Evolutionary conservation across 2,329 filamentous ascomycete genomes (phyloP), one percentile per base, ranked within the genome.

Genomic region (Aspergillus pseudoglaucus): DNA sequence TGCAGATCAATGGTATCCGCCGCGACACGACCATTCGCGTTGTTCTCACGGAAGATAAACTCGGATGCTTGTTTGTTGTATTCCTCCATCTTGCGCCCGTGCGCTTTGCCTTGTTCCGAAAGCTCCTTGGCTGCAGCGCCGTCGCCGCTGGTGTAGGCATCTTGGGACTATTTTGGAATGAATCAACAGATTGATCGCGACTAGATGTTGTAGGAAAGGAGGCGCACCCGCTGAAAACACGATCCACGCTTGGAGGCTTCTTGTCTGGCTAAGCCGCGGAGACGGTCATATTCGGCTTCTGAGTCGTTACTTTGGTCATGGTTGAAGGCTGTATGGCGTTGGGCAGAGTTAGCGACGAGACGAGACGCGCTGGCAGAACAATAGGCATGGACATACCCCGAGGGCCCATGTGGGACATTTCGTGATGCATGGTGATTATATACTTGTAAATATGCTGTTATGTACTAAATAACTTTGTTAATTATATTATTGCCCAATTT

Each of bases 21-120:
- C 14, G 81, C 78, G 8, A 95, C 85, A 52, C 85, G 82, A 15
- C 82, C 87, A 2, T 76, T 68, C 17, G 87, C 84, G 66, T 97
- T 97, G 75, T 96, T 96, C 72, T 91, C 89, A 37, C 90, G 85
- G 75, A 98, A 96, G 65, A 97, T 97, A 69, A 81, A 95, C 50
- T 96, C 88, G 50, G 88, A 88, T 1, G 93, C 93, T 69, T 95
- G 89, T 55, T 81, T 83, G 76, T 96, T 96, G 74, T 90, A 94
- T 51, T 85, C 77, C 56, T 94, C 88, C 82, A 94, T 93, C 65
- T 85, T 81, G 49, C 82, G 81, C 38, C 85, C 90, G 68, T 97
- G 90, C 40, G 75, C 70, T 71, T 97, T 95, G 63, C 87, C 88
- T 69, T 95, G 81, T 60, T 93, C 83, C 35, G 85, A 90, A 45